These are phyloP conservation scores for Arabidopsis hybrid DNA, from an alignment of 441 rosid species.

Conservation along the genomic window DNA sequence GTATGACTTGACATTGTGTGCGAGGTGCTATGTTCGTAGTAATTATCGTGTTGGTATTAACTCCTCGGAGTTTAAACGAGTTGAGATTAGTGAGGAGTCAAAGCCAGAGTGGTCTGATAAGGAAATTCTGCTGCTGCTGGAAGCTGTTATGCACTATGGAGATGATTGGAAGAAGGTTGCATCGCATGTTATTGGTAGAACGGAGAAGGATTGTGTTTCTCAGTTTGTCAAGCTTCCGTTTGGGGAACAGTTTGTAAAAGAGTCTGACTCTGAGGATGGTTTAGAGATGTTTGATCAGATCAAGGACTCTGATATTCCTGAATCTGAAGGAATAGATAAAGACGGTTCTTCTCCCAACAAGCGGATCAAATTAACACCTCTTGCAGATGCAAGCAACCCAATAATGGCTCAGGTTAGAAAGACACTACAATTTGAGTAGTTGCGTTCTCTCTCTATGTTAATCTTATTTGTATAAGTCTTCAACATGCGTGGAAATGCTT, in stretches of 20 bases:
- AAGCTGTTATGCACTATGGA: conserved; percentile 81
- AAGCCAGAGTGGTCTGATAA: conserved; percentile 90
- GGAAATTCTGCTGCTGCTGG: conserved; percentile 82
- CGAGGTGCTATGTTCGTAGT: conserved; percentile 94
- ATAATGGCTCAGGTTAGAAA: conserved; percentile 88
- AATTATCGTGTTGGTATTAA: conserved; percentile 83
- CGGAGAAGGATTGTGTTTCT: conserved; percentile 81
- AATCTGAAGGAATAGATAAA: conserved; percentile 47
- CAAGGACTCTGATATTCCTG: conserved; percentile 48
- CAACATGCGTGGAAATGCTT: neutral
- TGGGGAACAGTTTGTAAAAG: conserved; percentile 69
- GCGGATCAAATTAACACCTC: conserved; percentile 73
- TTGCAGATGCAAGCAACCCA: conserved; percentile 99
- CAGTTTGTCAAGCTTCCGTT: conserved; percentile 89
- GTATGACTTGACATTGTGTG: conserved; percentile 93
- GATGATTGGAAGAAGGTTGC: conserved; percentile 98
- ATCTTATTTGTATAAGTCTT: conserved; percentile 5
- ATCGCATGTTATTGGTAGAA: conserved; percentile 80
- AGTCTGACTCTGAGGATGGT: conserved; percentile 54
- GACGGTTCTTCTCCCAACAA: conserved; percentile 53
- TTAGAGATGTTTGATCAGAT: conserved; percentile 45
- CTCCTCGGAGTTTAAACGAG: conserved; percentile 84
- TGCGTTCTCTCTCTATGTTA: neutral
- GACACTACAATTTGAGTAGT: neutral
- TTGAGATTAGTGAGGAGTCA: conserved; percentile 79